Conservation (phyloP, 768 basidiomycete species). For the Amanita exitialis region DNA sequence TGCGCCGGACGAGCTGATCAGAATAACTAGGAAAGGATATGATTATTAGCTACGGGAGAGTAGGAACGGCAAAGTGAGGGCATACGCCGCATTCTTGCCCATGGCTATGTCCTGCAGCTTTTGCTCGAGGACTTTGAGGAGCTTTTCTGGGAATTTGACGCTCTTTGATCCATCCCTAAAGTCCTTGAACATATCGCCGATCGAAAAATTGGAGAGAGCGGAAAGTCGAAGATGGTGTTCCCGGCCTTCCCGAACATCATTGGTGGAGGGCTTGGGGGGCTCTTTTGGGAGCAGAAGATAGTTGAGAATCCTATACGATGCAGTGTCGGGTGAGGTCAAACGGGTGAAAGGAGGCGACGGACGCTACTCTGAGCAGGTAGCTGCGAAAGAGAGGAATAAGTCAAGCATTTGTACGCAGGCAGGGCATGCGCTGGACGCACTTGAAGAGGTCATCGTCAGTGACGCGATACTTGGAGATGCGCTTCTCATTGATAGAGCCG, state of each 20-base stretch:
- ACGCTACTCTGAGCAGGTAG: slow-evolving; percentile 81
- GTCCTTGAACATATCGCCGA: slow-evolving; percentile 78
- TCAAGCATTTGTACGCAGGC: slow-evolving; percentile 9
- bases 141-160: slow-evolving; percentile 90
- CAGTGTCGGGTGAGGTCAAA: slow-evolving; percentile 9
- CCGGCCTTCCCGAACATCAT: slow-evolving; percentile 36
- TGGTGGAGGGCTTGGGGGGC: slow-evolving; percentile 16
- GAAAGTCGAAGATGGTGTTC: slow-evolving; percentile 64
- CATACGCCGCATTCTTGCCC: slow-evolving; percentile 85
- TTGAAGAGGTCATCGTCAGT: slow-evolving; percentile 83
- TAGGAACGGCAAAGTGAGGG: slow-evolving; percentile 10
- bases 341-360: slow-evolving; percentile 22
- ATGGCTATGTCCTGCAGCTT: slow-evolving; percentile 88
- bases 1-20: slow-evolving; percentile 82
- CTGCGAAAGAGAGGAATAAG: slow-evolving; percentile 24
- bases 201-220: slow-evolving; percentile 55
- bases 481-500: slow-evolving; percentile 51
- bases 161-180: slow-evolving; percentile 70
- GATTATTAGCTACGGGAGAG: background rate
- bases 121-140: slow-evolving; percentile 84
- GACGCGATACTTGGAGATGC: slow-evolving; percentile 66
- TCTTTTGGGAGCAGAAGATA: slow-evolving; percentile 61
- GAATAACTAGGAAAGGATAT: slow-evolving; percentile 48
- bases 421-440: slow-evolving; percentile 29
- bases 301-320: slow-evolving; percentile 50